Conservation (phyloP, 2,329 filamentous ascomycete genomes). For the Paracoccidioides lutzii region DNA sequence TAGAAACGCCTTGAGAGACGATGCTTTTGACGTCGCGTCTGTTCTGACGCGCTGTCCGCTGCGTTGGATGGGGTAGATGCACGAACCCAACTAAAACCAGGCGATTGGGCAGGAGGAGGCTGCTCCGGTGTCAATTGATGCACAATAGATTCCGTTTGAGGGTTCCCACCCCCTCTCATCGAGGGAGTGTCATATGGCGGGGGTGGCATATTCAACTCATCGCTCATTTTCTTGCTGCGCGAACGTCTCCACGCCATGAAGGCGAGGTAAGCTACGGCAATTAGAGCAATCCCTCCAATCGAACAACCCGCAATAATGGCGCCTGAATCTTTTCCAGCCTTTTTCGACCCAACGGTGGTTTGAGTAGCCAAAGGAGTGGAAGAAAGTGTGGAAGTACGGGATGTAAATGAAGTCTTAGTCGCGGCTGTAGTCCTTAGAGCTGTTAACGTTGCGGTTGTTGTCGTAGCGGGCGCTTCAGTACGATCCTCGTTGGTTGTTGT, state of each 20-base stretch:
- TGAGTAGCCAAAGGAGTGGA: conserved; percentile 3
- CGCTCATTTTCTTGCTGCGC: conserved; percentile 4
- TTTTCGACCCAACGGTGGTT: not conserved
- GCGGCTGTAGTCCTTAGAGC: not conserved
- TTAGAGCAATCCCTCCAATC: conserved; percentile 9
- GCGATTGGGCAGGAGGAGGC: not conserved
- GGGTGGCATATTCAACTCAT: not conserved
- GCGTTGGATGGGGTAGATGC: not conserved
- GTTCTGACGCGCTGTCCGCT: not conserved
- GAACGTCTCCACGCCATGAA: conserved; percentile 9
- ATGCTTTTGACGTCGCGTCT: not conserved
- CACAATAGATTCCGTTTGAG: not conserved
- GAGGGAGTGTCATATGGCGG: not conserved
- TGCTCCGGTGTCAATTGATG: not conserved
- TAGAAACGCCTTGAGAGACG: conserved; percentile 4
- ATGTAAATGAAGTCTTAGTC: not conserved
- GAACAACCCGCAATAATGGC: conserved; percentile 10
- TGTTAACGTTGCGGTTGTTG: not conserved
- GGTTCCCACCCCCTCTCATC: not conserved
- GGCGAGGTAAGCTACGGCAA: conserved; percentile 8
- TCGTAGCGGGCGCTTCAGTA: not conserved
- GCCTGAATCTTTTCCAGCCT: conserved; percentile 1
- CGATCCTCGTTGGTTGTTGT: not conserved
- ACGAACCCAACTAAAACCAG: not conserved
- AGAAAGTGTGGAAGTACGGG: not conserved